These are phyloP conservation scores for Pseudozyma sp. DNA, from an alignment of 1,284 basidiomycete genomes.

Conservation along the genomic window DNA sequence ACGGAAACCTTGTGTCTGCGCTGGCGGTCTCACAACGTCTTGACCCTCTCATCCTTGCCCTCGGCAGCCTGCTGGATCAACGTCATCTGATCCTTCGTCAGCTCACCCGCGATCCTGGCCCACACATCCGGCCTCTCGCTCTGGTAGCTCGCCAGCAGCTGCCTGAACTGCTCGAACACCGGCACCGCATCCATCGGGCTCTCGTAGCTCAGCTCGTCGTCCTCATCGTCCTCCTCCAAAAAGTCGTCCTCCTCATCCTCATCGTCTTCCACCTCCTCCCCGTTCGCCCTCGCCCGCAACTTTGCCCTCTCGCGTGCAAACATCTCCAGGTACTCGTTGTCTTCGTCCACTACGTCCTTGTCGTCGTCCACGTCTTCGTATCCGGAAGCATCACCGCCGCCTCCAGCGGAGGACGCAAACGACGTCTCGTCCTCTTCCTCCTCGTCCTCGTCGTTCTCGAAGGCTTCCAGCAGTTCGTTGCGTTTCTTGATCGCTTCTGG, in stretches of 20 bases:
- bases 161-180: constrained; percentile 59
- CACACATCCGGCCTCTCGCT: constrained; percentile 43
- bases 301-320: constrained; percentile 61
- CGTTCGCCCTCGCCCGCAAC: constrained; percentile 51
- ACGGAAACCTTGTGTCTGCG: no score
- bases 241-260: constrained; percentile 53
- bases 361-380: constrained; percentile 61
- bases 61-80: constrained; percentile 36
- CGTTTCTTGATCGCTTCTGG: constrained; percentile 60
- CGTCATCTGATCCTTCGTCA: constrained; percentile 52
- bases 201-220: constrained; percentile 61
- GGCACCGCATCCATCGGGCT: constrained; percentile 59
- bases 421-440: constrained; percentile 53
- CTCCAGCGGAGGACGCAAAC: constrained; percentile 27
- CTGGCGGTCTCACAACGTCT: constrained; percentile 22
- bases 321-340: constrained; percentile 67
- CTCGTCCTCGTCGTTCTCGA: constrained; percentile 62
- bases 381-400: constrained; percentile 22
- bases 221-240: constrained; percentile 50
- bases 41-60: constrained; percentile 39
- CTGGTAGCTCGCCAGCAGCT: constrained; percentile 50
- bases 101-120: constrained; percentile 22
- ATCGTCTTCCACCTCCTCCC: constrained; percentile 48
- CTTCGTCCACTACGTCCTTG: constrained; percentile 65
- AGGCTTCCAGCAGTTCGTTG: constrained; percentile 58